Conservation (phyloP, 1,284 basidiomycete genomes). For the Ustilago cynodontis region DNA sequence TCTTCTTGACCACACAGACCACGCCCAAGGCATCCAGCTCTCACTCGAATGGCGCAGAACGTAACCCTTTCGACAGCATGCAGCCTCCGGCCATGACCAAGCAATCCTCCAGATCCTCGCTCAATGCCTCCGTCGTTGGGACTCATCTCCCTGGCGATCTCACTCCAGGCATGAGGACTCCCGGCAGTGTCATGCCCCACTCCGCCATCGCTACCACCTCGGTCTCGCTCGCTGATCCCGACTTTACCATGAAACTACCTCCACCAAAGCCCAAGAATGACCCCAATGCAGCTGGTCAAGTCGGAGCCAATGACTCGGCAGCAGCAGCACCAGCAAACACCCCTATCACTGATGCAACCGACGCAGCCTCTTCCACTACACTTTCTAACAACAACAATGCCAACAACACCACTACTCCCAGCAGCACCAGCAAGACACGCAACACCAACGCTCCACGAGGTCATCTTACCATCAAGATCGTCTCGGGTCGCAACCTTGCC, state of each 20-base stretch:
- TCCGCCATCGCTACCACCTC: conserved; percentile 62
- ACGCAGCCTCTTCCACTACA: conserved; percentile 8
- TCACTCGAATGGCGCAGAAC: conserved; percentile 53
- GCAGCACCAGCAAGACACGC: conserved; percentile 45
- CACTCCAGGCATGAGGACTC: conserved; percentile 62
- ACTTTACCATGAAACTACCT: conserved; percentile 68
- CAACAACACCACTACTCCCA: conserved; percentile 7
- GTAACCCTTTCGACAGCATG: conserved; percentile 64
- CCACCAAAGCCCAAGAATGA: conserved; percentile 56
- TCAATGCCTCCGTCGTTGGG: conserved; percentile 42
- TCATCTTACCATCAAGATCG: conserved; percentile 94
- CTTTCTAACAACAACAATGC: conserved; percentile 7
- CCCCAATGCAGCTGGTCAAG: conserved; percentile 5
- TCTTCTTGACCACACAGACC: conserved; percentile 29
- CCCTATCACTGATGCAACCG: conserved; percentile 12
- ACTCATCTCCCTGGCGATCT: conserved; percentile 34
- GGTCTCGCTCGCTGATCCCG: conserved; percentile 57
- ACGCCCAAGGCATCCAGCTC: conserved; percentile 60
- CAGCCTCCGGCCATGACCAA: conserved; percentile 41
- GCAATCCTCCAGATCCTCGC: conserved; percentile 43
- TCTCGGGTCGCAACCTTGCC: conserved; percentile 86
- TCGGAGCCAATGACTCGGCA: not conserved
- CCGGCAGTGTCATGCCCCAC: conserved; percentile 61
- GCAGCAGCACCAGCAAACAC: not conserved
- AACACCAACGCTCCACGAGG: conserved; percentile 74